Percentiles rank a stretch among this genome's conserved stretches.
These are phyloP conservation scores for Vitis hybrid DNA, from an alignment of 177 flowering plant species.

Conservation along the genomic window DNA sequence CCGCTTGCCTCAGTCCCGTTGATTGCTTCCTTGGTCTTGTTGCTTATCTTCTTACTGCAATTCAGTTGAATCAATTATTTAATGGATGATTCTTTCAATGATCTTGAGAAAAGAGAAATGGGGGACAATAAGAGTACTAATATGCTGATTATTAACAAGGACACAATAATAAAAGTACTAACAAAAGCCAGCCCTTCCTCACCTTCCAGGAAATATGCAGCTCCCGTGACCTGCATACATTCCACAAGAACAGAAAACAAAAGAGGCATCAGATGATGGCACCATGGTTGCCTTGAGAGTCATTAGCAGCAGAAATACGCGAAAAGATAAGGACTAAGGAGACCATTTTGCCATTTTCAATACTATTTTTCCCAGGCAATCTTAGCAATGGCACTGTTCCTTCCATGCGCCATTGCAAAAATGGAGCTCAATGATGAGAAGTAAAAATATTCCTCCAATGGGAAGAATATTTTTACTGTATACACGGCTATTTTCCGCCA, in stretches of 20 bases:
- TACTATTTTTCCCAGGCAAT: no score
- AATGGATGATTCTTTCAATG: no score
- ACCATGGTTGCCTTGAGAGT: not conserved
- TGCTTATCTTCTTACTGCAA: slow-evolving; percentile 55
- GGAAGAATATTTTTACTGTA: not conserved
- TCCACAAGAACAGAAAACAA: slow-evolving; percentile 15
- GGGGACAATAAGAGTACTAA: not conserved
- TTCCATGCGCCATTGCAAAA: not conserved
- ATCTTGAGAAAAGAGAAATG: not conserved
- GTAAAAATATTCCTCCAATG: not conserved
- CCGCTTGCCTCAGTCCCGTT: slow-evolving; percentile 43
- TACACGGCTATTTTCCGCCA: not conserved
- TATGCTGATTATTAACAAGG: not conserved
- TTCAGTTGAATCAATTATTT: not conserved
- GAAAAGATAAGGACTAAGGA: no score
- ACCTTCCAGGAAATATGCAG: slow-evolving; percentile 98
- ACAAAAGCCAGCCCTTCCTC: slow-evolving; percentile 17
- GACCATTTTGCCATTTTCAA: no score
- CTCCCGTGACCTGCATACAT: slow-evolving; percentile 77
- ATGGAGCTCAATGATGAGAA: not conserved
- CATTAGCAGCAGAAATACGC: no score
- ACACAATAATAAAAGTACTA: not conserved
- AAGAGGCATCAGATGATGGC: slow-evolving; percentile 9
- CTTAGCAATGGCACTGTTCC: no score
- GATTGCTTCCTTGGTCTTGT: slow-evolving; percentile 40